These are phyloP conservation scores for Hapsidospora chrysogenum DNA, from an alignment of 495 filamentous ascomycete species.

Conservation along the genomic window DNA sequence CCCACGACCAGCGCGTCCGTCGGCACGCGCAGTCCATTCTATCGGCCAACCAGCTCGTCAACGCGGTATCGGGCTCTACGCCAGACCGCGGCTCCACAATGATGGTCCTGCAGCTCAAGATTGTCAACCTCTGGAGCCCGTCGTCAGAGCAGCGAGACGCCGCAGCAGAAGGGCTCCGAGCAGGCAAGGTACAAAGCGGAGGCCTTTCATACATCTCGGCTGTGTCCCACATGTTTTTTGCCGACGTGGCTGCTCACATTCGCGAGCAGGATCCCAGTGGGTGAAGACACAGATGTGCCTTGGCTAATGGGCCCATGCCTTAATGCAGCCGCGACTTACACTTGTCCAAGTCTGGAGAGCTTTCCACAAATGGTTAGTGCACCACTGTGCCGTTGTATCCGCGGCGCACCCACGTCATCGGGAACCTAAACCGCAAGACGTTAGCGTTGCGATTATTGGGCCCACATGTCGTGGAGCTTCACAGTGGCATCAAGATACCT, in stretches of 20 bases:
- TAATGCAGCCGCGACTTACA: no score
- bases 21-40: neutral
- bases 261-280: neutral
- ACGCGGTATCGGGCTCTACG: neutral
- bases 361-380: no score
- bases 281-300: no score
- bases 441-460: no score
- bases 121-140: neutral
- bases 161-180: neutral
- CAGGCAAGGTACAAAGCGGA: neutral
- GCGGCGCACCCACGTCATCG: no score
- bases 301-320: no score
- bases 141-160: neutral
- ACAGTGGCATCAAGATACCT: no score
- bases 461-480: no score
- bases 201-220: constrained; percentile 1
- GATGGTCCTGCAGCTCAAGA: constrained; percentile 1
- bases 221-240: neutral
- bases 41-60: neutral
- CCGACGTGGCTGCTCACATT: neutral
- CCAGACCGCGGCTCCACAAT: constrained; percentile 1
- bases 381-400: no score
- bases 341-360: no score
- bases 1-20: neutral
- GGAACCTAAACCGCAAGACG: no score